These are phyloP conservation scores for Erigeron philadelphicus DNA, from an alignment of 140 eudicot genomes.

Conservation along the genomic window DNA sequence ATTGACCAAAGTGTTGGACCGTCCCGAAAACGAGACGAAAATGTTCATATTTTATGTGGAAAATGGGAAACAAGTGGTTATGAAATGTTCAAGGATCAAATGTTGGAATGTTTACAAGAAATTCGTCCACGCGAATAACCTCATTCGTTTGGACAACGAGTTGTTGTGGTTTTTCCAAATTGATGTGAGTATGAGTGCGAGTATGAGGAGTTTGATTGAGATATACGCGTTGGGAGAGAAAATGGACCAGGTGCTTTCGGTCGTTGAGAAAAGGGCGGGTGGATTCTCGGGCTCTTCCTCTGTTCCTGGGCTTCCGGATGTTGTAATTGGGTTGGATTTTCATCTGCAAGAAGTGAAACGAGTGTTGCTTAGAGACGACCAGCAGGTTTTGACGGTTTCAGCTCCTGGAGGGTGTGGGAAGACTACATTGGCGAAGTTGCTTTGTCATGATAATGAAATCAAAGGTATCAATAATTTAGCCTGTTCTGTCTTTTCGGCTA, in stretches of 20 bases:
- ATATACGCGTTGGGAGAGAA: slow-evolving; percentile 18
- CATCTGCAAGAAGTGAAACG: slow-evolving; percentile 36
- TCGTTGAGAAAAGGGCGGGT: slow-evolving; percentile 13
- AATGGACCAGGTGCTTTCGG: slow-evolving; percentile 23
- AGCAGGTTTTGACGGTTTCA: slow-evolving; percentile 35
- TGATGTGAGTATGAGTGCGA: slow-evolving; percentile 14
- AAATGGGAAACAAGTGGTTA: slow-evolving; percentile 17
- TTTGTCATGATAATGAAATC: slow-evolving; percentile 42
- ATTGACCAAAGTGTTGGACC: slow-evolving; percentile 23
- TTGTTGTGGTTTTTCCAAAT: slow-evolving; percentile 22
- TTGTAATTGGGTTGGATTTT: slow-evolving; percentile 37
- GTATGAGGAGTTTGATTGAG: slow-evolving; percentile 24
- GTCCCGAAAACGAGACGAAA: slow-evolving; percentile 19
- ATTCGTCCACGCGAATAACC: slow-evolving; percentile 17
- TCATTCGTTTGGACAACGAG: slow-evolving; percentile 23
- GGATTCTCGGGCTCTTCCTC: slow-evolving; percentile 33
- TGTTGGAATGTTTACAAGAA: slow-evolving; percentile 29
- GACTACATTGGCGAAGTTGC: slow-evolving; percentile 42
- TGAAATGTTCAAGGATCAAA: slow-evolving; percentile 26
- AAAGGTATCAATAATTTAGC: slow-evolving; percentile 28
- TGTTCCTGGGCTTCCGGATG: slow-evolving; percentile 40
- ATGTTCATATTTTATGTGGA: slow-evolving; percentile 14
- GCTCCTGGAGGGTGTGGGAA: slow-evolving; percentile 65
- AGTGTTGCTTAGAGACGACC: slow-evolving; percentile 24
- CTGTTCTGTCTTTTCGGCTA: too few relatives aligned